These are phyloP conservation scores for Solanum acaule DNA, from an alignment of 257 asterid genomes.

Conservation along the genomic window DNA sequence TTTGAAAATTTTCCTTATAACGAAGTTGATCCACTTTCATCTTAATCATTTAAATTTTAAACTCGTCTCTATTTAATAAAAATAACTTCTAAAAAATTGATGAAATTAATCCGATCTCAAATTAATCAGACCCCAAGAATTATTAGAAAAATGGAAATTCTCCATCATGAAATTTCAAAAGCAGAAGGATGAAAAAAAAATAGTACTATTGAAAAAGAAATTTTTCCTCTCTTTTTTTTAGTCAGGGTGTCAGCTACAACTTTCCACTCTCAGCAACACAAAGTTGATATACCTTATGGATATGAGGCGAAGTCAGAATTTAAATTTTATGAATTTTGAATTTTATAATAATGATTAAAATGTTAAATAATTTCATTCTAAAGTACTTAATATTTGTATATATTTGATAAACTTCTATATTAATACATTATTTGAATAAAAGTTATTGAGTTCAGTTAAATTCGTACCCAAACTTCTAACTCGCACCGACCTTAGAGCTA, in stretches of 20 bases:
- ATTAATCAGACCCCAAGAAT: not conserved
- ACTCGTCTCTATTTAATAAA: not conserved
- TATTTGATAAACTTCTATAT: too few relatives aligned
- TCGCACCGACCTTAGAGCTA: not conserved
- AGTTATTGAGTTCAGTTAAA: accelerated
- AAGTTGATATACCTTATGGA: not conserved
- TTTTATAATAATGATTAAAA: too few relatives aligned
- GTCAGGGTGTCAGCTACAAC: not conserved
- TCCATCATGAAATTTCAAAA: not conserved
- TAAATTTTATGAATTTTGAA: accelerated
- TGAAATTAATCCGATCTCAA: not conserved
- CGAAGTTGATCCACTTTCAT: too few relatives aligned
- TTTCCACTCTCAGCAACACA: not conserved
- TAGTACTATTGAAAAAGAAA: too few relatives aligned
- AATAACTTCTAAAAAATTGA: not conserved
- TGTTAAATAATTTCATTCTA: accelerated
- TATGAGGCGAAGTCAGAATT: accelerated
- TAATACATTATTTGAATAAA: too few relatives aligned
- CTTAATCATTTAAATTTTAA: not conserved
- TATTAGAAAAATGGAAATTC: not conserved
- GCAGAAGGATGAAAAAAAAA: not conserved
- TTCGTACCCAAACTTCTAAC: accelerated
- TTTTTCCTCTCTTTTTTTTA: not conserved
- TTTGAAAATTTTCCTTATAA: too few relatives aligned
- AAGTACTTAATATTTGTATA: too few relatives aligned